These are phyloP conservation scores for Pharus latifolius DNA, from an alignment of 176 grass and related monocot genomes.

Conservation along the genomic window DNA sequence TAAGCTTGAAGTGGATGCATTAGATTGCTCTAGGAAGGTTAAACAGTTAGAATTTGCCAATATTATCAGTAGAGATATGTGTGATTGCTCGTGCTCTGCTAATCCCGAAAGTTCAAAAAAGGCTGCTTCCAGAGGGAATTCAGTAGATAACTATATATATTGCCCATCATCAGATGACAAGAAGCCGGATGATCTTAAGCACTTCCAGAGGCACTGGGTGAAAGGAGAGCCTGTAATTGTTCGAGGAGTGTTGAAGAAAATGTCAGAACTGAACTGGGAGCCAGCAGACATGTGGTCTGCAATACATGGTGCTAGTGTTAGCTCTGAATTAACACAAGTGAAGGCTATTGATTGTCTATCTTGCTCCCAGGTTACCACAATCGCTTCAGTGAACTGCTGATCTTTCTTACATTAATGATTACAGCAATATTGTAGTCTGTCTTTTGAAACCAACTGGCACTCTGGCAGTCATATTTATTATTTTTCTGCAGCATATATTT, in stretches of 20 bases:
- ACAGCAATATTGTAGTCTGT: not conserved
- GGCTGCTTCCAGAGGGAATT: slow-evolving; percentile 46
- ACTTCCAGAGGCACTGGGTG: slow-evolving; percentile 77
- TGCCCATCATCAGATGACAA: slow-evolving; percentile 34
- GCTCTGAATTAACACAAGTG: slow-evolving; percentile 14
- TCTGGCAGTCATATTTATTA: not conserved
- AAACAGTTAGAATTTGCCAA: slow-evolving; percentile 3
- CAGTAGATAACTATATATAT: slow-evolving; percentile 55
- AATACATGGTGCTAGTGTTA: slow-evolving; percentile 7
- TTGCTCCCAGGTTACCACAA: slow-evolving; percentile 55
- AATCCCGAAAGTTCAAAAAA: slow-evolving; percentile 33
- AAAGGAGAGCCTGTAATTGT: slow-evolving; percentile 83
- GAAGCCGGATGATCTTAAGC: slow-evolving; percentile 35
- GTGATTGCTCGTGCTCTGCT: slow-evolving; percentile 23
- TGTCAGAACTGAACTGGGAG: slow-evolving; percentile 41
- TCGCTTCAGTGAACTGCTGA: not conserved
- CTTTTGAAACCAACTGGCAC: not conserved
- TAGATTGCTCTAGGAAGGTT: not conserved
- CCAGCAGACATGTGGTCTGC: slow-evolving; percentile 54
- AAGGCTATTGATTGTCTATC: slow-evolving; percentile 44
- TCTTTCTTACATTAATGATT: not conserved
- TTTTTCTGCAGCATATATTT: not conserved
- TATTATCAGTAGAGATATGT: slow-evolving; percentile 6
- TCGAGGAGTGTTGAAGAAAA: slow-evolving; percentile 35
- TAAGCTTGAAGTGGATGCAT: slow-evolving; percentile 29